Evolutionary conservation across 202 grass and related monocot genomes (phyloP).

Genomic region (Miscanthus sacchariflorus): DNA sequence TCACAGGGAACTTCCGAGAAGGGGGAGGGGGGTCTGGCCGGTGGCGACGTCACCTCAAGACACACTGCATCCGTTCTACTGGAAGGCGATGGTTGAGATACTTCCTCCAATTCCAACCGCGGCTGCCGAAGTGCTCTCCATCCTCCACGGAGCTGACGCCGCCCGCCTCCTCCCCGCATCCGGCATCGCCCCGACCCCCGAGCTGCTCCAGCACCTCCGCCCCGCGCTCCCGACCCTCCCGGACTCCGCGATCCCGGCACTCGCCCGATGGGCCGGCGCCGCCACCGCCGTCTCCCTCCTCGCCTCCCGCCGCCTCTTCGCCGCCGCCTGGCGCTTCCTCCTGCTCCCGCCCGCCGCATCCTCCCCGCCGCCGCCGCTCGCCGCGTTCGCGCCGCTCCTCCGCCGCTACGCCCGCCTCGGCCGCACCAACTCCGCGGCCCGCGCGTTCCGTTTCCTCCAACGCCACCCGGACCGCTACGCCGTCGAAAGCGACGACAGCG

Average conservation of each 20-base stretch:
- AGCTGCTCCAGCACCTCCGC: slow-evolving; percentile 42
- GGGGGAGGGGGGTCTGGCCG: too few species aligned
- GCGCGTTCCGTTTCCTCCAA: slow-evolving; percentile 64
- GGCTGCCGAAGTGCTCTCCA: slow-evolving; percentile 22
- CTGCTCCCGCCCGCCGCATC: slow-evolving; percentile 35
- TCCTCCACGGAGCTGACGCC: slow-evolving; percentile 23
- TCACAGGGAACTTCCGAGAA: too few species aligned
- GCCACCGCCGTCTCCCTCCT: slow-evolving; percentile 40
- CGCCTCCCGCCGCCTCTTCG: slow-evolving; percentile 55
- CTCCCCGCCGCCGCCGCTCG: slow-evolving; percentile 42
- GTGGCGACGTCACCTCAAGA: too few species aligned
- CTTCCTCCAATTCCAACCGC: neutral
- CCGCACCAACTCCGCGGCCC: slow-evolving; percentile 55
- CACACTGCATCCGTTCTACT: neutral
- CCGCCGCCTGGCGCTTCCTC: slow-evolving; percentile 60
- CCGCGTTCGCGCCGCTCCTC: slow-evolving; percentile 58
- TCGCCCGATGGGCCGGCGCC: slow-evolving; percentile 46
- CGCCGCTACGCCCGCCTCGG: slow-evolving; percentile 64
- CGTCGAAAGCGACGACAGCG: neutral
- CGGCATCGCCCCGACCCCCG: slow-evolving; percentile 29
- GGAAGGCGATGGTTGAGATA: neutral
- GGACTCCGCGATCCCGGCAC: slow-evolving; percentile 34
- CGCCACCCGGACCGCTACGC: slow-evolving; percentile 54
- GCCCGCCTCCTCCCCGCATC: slow-evolving; percentile 30
- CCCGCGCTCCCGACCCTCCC: slow-evolving; percentile 42